These are phyloP conservation scores for Begonia masoniana DNA, from an alignment of 306 rosid species.

Conservation along the genomic window DNA sequence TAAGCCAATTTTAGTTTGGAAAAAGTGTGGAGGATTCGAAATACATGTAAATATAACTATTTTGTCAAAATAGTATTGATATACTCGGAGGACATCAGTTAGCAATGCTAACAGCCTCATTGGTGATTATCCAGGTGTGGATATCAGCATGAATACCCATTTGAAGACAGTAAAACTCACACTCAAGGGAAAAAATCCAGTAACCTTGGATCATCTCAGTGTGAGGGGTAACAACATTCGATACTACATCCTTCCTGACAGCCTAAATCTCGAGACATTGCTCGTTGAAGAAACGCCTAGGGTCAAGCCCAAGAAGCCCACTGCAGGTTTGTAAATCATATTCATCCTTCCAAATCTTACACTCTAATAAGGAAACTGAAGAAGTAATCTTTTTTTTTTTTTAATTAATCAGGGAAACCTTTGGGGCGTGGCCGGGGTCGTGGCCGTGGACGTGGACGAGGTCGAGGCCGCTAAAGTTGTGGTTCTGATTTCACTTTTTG, in stretches of 20 bases:
- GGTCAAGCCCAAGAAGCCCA: constrained; percentile 93
- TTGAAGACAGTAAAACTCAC: constrained; percentile 89
- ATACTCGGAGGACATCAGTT: too few relatives aligned
- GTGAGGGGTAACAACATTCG: constrained; percentile 94
- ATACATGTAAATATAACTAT: too few relatives aligned
- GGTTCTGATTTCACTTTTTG: constrained; percentile 2
- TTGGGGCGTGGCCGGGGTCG: constrained; percentile 6
- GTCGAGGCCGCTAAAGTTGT: constrained; percentile 3
- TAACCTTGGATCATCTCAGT: constrained; percentile 88
- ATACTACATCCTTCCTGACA: constrained; percentile 67
- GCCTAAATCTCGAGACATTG: constrained; percentile 64
- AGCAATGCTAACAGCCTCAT: too few relatives aligned
- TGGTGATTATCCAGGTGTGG: constrained; percentile 37
- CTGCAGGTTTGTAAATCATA: constrained; percentile 51
- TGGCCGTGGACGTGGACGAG: constrained; percentile 7
- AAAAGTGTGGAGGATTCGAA: too few relatives aligned
- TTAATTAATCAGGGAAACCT: not conserved
- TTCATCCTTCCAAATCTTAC: not conserved
- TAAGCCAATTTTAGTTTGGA: too few relatives aligned
- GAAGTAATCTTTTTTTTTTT: too few relatives aligned
- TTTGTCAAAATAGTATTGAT: too few relatives aligned
- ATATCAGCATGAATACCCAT: constrained; percentile 82
- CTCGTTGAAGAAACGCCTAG: constrained; percentile 71
- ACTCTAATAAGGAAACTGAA: too few relatives aligned
- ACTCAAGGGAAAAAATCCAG: constrained; percentile 87